Conservation (phyloP, 805 yeast species). For the Wickerhamomyces kurtzmanii region DNA sequence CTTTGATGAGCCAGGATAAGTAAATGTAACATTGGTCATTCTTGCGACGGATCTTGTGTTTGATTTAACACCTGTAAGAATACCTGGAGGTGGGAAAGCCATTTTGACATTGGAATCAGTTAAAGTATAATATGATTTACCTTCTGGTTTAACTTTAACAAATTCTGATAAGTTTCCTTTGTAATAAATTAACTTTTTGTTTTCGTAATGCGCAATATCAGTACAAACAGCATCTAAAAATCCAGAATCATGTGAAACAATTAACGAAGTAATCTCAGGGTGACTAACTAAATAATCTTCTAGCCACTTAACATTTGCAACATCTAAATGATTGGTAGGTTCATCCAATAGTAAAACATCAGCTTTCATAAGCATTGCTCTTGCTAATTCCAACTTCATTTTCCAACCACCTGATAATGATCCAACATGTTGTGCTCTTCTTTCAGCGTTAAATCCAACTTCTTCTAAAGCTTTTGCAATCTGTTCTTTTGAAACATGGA, state of each 20-base stretch:
- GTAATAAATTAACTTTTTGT: conserved; percentile 88
- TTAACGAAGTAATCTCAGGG: conserved; percentile 83
- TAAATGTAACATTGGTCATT: conserved; percentile 73
- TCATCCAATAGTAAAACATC: conserved; percentile 91
- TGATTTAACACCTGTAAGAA: conserved; percentile 93
- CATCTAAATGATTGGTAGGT: conserved; percentile 98
- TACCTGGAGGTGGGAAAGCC: conserved; percentile 99
- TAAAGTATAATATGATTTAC: conserved; percentile 89
- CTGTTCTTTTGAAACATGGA: conserved; percentile 51
- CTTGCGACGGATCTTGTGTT: conserved; percentile 90
- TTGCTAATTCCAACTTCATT: conserved; percentile 96
- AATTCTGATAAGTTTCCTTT: conserved; percentile 93
- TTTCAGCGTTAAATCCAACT: conserved; percentile 88
- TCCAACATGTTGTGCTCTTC: conserved; percentile 86
- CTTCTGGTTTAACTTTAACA: conserved; percentile 90
- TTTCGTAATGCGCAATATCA: conserved; percentile 93
- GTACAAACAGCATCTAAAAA: conserved; percentile 94
- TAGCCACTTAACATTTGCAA: conserved; percentile 86
- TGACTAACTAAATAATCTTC: conserved; percentile 78
- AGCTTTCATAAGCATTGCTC: conserved; percentile 97
- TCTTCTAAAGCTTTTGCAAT: conserved; percentile 67
- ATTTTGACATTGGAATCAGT: conserved; percentile 89
- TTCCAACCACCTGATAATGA: conserved; percentile 99
- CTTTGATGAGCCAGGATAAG: conserved; percentile 83
- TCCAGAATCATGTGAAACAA: conserved; percentile 97